Evolutionary conservation across 1,139 yeast species (phyloP).

Genomic region (Ogataea hybrid): DNA sequence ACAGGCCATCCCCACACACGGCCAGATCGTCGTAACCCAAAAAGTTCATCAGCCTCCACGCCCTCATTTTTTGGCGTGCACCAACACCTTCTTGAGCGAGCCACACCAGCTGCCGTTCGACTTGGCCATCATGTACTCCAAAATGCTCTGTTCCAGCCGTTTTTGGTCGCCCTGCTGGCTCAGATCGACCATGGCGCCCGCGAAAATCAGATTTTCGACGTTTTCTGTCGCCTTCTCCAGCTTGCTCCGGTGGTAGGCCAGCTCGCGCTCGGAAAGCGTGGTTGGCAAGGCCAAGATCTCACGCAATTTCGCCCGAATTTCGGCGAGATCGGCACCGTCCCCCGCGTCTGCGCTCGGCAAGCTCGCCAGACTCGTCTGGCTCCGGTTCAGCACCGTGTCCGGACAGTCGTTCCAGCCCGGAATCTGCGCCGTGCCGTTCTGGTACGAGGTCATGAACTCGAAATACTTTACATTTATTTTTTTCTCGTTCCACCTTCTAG

Average conservation of each 20-base stretch:
- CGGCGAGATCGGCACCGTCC: constrained; percentile 1
- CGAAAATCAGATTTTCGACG: constrained; percentile 16
- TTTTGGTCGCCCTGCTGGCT: background rate
- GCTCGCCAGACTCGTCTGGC: background rate
- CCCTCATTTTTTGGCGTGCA: background rate
- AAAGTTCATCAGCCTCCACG: no score
- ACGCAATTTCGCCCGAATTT: constrained; percentile 10
- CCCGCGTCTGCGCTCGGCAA: background rate
- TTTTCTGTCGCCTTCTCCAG: constrained; percentile 9
- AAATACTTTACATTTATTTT: background rate
- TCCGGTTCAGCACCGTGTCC: constrained; percentile 2
- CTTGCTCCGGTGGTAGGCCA: constrained; percentile 20
- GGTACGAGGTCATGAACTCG: constrained; percentile 14
- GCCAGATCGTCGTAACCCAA: no score
- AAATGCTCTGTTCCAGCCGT: constrained; percentile 11
- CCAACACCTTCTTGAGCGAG: constrained; percentile 23
- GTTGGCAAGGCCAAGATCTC: constrained; percentile 8
- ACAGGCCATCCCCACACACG: no score
- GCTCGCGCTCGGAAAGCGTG: constrained; percentile 19
- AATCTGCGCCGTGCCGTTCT: constrained; percentile 13
- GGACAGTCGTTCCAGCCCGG: constrained; percentile 25
- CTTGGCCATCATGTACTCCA: constrained; percentile 24
- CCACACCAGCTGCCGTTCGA: constrained; percentile 25
- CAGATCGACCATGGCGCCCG: constrained; percentile 10
- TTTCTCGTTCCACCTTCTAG: background rate